Percentiles rank a stretch among this genome's conserved stretches.
phyloP scores from a whole-genome alignment of 2,329 filamentous ascomycete species.

The Nemania serpens region DNA sequence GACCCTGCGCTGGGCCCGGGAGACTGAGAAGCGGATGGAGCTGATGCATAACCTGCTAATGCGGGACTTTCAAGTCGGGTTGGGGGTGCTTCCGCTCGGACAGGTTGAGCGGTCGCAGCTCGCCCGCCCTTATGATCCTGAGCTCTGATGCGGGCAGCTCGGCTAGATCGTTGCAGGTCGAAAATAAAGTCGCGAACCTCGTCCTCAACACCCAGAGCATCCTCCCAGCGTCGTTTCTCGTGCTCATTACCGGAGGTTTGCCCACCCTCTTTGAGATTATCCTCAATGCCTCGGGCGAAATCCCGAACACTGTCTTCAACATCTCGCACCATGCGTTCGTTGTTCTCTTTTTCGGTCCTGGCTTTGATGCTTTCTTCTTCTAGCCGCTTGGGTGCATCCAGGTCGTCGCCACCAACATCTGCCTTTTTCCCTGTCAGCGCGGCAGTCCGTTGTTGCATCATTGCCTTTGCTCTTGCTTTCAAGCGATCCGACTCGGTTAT shows the following conservation, averaged over 20 bases:
- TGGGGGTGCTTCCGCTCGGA: slow-evolving; percentile 51
- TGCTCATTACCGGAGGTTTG: slow-evolving; percentile 81
- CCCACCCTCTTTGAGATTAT: slow-evolving; percentile 80
- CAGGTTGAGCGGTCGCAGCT: slow-evolving; percentile 48
- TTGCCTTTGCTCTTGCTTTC: slow-evolving; percentile 92
- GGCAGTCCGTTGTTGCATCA: slow-evolving; percentile 98
- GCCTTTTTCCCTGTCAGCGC: slow-evolving; percentile 86
- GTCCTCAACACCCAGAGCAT: slow-evolving; percentile 93
- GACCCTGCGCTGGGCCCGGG: slow-evolving; percentile 62
- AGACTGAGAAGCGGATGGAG: slow-evolving; percentile 50
- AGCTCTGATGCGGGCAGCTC: slow-evolving; percentile 69
- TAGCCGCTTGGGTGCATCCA: slow-evolving; percentile 79
- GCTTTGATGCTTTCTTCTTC: slow-evolving; percentile 86
- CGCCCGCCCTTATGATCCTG: slow-evolving; percentile 59
- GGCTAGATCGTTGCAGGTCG: slow-evolving; percentile 85
- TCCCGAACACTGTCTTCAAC: slow-evolving; percentile 95
- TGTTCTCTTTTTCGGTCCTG: slow-evolving; percentile 85
- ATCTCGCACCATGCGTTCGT: slow-evolving; percentile 94
- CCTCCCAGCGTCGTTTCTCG: slow-evolving; percentile 92
- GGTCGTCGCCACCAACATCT: slow-evolving; percentile 70
- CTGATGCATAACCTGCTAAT: slow-evolving; percentile 59
- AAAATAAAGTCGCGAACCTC: slow-evolving; percentile 98
- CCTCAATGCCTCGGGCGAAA: slow-evolving; percentile 82
- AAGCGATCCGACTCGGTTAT: slow-evolving; percentile 93
- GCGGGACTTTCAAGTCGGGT: slow-evolving; percentile 57